These are phyloP conservation scores for Hibiscus trionum DNA, from an alignment of 345 rosid genomes.

Conservation along the genomic window DNA sequence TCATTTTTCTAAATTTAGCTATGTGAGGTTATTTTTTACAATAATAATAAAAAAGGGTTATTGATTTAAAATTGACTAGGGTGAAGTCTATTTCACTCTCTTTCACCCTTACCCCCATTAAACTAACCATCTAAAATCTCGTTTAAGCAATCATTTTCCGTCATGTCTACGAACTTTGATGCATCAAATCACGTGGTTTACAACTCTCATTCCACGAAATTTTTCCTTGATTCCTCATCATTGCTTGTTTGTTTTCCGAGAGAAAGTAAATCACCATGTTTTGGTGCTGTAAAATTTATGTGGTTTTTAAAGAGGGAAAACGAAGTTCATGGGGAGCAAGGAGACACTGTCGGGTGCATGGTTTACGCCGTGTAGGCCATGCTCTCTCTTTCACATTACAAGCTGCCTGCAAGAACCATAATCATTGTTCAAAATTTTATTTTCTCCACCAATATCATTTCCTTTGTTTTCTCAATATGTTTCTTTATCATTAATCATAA, in stretches of 20 bases:
- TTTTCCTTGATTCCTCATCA: not conserved
- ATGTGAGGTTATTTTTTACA: no score
- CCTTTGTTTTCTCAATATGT: not conserved
- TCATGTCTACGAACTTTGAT: slow-evolving; percentile 32
- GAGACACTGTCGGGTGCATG: slow-evolving; percentile 13
- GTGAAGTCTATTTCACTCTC: slow-evolving; percentile 20
- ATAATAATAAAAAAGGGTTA: no score
- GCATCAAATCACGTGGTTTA: slow-evolving; percentile 39
- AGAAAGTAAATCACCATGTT: not conserved
- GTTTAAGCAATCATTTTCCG: slow-evolving; percentile 25
- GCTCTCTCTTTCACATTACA: not conserved
- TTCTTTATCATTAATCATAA: not conserved
- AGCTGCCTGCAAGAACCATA: no score
- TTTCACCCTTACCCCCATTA: slow-evolving; percentile 18
- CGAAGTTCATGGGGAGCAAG: slow-evolving; percentile 19
- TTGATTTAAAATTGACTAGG: no score
- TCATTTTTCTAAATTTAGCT: no score
- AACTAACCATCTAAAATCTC: slow-evolving; percentile 9
- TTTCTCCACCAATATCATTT: slow-evolving; percentile 16
- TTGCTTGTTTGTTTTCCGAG: slow-evolving; percentile 7
- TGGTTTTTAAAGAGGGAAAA: not conserved
- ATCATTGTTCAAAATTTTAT: not conserved
- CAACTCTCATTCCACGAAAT: not conserved
- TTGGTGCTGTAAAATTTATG: not conserved
- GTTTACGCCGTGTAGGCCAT: not conserved